Conservation (phyloP, 139 green algal species). For the Cymbomonas tetramitiformis region DNA sequence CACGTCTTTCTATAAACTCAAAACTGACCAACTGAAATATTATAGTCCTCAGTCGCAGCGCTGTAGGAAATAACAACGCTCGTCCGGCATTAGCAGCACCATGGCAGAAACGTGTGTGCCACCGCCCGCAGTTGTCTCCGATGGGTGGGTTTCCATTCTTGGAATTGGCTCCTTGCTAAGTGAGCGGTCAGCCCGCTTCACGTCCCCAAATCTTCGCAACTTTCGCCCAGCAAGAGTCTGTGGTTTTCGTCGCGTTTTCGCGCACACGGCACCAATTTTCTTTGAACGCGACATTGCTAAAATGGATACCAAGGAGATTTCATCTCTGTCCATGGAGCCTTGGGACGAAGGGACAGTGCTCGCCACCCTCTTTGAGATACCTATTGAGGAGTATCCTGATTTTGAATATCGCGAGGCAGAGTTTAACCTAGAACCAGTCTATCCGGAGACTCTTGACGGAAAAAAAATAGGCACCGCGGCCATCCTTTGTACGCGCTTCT, state of each 20-base stretch:
- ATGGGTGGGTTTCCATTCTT: conserved; percentile 26
- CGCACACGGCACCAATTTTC: conserved; percentile 69
- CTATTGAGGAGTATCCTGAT: conserved; percentile 31
- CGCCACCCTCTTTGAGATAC: no score
- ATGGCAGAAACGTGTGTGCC: no score
- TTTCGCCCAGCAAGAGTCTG: conserved; percentile 49
- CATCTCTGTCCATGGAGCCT: conserved; percentile 14
- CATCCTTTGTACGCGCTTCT: conserved; percentile 54
- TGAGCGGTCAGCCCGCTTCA: conserved; percentile 42
- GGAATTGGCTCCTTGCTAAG: conserved; percentile 63
- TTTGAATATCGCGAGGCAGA: conserved; percentile 78
- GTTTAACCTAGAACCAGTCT: no score
- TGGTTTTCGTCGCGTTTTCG: conserved; percentile 70
- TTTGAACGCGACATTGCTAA: conserved; percentile 61
- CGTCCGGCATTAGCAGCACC: no score
- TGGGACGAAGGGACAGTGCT: conserved; percentile 1
- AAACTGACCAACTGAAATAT: no score
- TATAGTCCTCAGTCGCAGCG: no score
- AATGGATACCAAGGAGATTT: conserved; percentile 31
- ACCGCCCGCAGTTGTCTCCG: background rate
- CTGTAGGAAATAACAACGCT: no score
- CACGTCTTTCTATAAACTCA: no score
- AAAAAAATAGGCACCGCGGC: background rate
- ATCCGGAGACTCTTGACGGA: background rate
- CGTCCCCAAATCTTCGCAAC: conserved; percentile 61